Percentiles rank a stretch among this genome's conserved stretches.
Evolutionary conservation across 202 grass and related monocot genomes (phyloP).

Genomic region (Digitaria exilis): DNA sequence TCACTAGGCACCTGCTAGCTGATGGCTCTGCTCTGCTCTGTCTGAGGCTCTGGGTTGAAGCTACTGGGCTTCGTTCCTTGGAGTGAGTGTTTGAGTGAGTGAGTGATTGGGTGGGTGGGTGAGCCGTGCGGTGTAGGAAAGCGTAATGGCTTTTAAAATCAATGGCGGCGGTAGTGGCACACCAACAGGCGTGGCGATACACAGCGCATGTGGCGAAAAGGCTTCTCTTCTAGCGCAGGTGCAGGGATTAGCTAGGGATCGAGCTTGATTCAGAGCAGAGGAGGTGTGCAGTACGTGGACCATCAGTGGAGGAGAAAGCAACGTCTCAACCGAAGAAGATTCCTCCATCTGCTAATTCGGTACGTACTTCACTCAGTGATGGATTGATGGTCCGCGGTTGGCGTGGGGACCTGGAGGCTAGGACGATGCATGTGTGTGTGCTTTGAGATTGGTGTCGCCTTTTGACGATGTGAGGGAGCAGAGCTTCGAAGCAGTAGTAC

Average conservation of each 20-base stretch:
- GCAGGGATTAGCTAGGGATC: not conserved
- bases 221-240: not conserved
- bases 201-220: not conserved
- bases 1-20: no score
- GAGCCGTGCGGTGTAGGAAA: constrained; percentile 5
- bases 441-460: constrained; percentile 11
- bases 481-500: no score
- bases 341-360: constrained; percentile 33
- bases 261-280: not conserved
- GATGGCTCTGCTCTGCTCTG: not conserved
- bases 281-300: not conserved
- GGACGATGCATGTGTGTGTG: not conserved
- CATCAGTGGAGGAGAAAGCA: constrained; percentile 16
- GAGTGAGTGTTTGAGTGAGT: not conserved
- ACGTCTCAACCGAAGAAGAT: constrained; percentile 58
- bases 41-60: not conserved
- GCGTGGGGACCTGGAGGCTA: not conserved
- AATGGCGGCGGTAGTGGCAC: not conserved
- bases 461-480: no score
- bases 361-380: not conserved
- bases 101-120: not conserved
- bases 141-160: constrained; percentile 48
- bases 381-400: not conserved
- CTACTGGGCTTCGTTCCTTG: not conserved
- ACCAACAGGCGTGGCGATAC: not conserved